These are phyloP conservation scores for Pinus albicaulis DNA, from an alignment of 75 land plant genomes.

Conservation along the genomic window DNA sequence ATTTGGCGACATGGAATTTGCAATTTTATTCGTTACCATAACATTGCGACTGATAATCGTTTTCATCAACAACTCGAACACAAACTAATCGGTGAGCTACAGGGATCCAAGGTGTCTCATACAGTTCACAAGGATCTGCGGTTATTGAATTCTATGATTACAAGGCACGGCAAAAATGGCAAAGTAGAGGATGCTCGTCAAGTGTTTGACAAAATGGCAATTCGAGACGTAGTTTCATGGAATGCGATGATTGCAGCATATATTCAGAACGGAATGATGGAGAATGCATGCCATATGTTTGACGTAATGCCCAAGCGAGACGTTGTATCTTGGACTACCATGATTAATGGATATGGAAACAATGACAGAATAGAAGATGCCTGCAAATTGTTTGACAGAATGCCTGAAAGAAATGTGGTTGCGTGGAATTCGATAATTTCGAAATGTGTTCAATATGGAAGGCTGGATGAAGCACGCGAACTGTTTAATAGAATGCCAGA, in stretches of 20 bases:
- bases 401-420: not conserved
- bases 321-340: constrained; percentile 1
- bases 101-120: too few relatives aligned
- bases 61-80: too few relatives aligned
- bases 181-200: constrained; percentile 28
- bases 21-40: too few relatives aligned
- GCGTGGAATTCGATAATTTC: not conserved
- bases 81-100: too few relatives aligned
- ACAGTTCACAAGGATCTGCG: constrained; percentile 14
- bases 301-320: not conserved
- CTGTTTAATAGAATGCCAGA: constrained; percentile 39
- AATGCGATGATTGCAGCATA: constrained; percentile 30
- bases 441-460: not conserved
- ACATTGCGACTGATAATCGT: too few relatives aligned
- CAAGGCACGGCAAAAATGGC: constrained; percentile 26
- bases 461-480: constrained; percentile 22
- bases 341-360: not conserved
- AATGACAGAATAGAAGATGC: not conserved
- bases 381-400: not conserved
- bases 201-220: constrained; percentile 30
- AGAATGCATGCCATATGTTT: not conserved
- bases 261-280: not conserved
- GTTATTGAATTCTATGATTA: constrained; percentile 40
- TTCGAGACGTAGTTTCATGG: constrained; percentile 36
- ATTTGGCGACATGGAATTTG: too few relatives aligned